Percentiles rank a stretch among this genome's conserved stretches.
phyloP scores from a whole-genome alignment of 768 basidiomycete species.

The Pleurotus citrinopileatus region DNA sequence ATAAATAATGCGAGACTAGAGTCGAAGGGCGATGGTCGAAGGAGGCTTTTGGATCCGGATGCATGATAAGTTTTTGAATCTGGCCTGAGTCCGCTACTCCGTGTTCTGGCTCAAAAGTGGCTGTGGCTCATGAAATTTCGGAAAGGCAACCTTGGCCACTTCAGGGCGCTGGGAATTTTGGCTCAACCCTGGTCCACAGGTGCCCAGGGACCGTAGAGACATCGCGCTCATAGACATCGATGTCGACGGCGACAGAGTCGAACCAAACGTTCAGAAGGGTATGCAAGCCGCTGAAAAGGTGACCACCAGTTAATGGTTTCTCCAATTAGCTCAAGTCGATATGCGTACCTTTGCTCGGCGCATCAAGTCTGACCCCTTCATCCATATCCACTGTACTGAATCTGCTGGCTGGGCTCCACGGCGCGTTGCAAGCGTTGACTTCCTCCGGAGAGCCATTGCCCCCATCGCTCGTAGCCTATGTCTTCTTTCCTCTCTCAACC shows the following conservation, averaged over 20 bases:
- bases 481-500: slow-evolving; percentile 84
- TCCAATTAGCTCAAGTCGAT: slow-evolving; percentile 54
- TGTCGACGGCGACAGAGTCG: background rate
- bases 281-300: background rate
- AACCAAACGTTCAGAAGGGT: slow-evolving; percentile 4
- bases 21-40: background rate
- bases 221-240: no score
- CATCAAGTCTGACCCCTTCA: slow-evolving; percentile 58
- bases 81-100: slow-evolving; percentile 4
- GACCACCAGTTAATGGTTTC: background rate
- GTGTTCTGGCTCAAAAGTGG: background rate
- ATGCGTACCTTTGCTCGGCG: slow-evolving; percentile 79
- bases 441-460: slow-evolving; percentile 38
- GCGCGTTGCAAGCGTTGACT: slow-evolving; percentile 41
- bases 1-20: no score
- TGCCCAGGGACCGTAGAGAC: background rate
- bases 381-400: slow-evolving; percentile 44
- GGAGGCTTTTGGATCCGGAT: slow-evolving; percentile 5
- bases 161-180: background rate
- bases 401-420: slow-evolving; percentile 54
- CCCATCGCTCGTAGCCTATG: slow-evolving; percentile 70
- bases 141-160: no score
- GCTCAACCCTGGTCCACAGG: background rate
- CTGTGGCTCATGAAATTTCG: no score
- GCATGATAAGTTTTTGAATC: slow-evolving; percentile 4